Evolutionary conservation across 345 rosid genomes (phyloP).

Genomic region (Citrus sinensis): DNA sequence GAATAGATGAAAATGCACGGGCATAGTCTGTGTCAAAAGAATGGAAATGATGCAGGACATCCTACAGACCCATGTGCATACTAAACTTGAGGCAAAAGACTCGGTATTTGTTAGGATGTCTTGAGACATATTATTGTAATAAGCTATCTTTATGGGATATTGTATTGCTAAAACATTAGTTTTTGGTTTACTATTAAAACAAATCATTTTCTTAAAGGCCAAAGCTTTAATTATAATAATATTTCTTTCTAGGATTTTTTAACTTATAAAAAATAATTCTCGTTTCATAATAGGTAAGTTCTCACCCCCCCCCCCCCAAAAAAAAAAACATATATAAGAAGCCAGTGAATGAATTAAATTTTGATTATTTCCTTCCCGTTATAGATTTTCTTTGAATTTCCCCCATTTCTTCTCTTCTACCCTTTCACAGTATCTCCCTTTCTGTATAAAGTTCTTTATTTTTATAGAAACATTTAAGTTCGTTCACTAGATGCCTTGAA

Average conservation of each 20-base stretch:
- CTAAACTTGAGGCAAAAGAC: not conserved
- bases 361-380: not conserved
- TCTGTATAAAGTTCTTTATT: too few relatives aligned
- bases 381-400: not conserved
- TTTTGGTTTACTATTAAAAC: not conserved
- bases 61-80: not conserved
- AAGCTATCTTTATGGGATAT: not conserved
- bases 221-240: not conserved
- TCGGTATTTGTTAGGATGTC: not conserved
- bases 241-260: not conserved
- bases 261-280: not conserved
- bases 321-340: not conserved
- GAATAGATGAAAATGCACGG: not conserved
- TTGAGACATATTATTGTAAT: not conserved
- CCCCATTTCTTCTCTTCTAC: not conserved
- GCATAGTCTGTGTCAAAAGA: not conserved
- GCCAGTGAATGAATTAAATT: not conserved
- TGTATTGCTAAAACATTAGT: too few relatives aligned
- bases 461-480: too few relatives aligned
- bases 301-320: too few relatives aligned
- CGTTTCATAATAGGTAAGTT: not conserved
- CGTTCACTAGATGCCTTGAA: too few relatives aligned
- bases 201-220: not conserved
- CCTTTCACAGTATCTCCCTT: too few relatives aligned
- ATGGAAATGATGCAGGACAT: not conserved